A percentile compares a stretch with the other conserved stretches of the same genome.
Conservation (phyloP, 805 yeast genomes). For the Metschnikowia aberdeeniae region DNA sequence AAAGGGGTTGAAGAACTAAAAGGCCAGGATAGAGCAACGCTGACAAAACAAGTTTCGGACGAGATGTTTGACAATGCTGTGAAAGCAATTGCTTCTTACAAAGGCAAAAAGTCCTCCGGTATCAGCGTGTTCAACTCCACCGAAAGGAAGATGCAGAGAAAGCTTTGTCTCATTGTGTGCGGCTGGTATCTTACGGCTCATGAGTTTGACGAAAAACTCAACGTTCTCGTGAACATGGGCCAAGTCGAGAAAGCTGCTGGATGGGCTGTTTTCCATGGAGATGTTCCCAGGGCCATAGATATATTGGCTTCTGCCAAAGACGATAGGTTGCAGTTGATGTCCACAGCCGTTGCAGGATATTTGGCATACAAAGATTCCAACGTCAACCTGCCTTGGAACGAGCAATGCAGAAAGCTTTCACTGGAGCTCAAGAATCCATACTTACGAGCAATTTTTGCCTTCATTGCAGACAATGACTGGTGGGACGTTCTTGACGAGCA, state of each 20-base stretch:
- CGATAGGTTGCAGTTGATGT: constrained; percentile 70
- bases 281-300: constrained; percentile 73
- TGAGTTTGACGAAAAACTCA: constrained; percentile 69
- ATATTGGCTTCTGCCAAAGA: constrained; percentile 72
- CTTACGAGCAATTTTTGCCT: constrained; percentile 87
- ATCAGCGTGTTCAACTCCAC: constrained; percentile 44
- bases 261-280: constrained; percentile 94
- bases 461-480: constrained; percentile 92
- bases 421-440: constrained; percentile 89
- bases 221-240: constrained; percentile 51
- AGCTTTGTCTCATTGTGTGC: constrained; percentile 73
- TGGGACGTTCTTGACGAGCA: constrained; percentile 91
- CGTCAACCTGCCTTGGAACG: constrained; percentile 82
- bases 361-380: constrained; percentile 56
- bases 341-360: constrained; percentile 82
- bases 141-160: constrained; percentile 60
- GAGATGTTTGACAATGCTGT: constrained; percentile 49
- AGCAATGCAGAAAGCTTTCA: constrained; percentile 84
- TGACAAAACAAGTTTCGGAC: constrained; percentile 21
- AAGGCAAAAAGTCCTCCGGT: constrained; percentile 45
- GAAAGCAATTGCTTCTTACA: constrained; percentile 45
- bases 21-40: constrained; percentile 43
- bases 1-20: constrained; percentile 53
- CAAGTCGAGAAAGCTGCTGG: constrained; percentile 90
- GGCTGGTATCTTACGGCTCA: constrained; percentile 85